Conservation (phyloP, 768 basidiomycete genomes). For the Scleroderma citrinum region DNA sequence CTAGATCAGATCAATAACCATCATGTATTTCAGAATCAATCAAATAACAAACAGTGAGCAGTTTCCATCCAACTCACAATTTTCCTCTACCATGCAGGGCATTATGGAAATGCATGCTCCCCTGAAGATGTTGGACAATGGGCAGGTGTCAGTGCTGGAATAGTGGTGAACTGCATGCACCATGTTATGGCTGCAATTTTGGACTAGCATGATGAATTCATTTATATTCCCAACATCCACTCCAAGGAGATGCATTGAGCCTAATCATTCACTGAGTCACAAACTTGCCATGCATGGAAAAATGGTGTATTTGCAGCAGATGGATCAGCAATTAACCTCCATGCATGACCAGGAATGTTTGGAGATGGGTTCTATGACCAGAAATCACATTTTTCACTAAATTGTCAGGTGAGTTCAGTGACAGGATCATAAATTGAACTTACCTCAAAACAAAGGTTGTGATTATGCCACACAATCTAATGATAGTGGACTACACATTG, state of each 20-base stretch:
- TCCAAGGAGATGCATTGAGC: not conserved
- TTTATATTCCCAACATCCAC: not conserved
- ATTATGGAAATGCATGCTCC: not conserved
- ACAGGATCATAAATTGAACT: not conserved
- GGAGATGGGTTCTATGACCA: slow-evolving; percentile 3
- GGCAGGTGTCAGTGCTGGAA: not conserved
- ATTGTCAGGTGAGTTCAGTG: slow-evolving; percentile 2
- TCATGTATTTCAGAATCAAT: not conserved
- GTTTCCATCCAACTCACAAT: not conserved
- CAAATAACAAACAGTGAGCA: not conserved
- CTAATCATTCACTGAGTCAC: not conserved
- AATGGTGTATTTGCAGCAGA: slow-evolving; percentile 1
- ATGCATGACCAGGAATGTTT: not conserved
- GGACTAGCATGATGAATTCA: not conserved
- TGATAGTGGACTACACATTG: slow-evolving; percentile 23
- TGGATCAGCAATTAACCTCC: not conserved
- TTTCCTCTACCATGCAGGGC: not conserved
- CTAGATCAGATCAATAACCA: not conserved
- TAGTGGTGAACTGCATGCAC: not conserved
- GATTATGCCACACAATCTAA: slow-evolving; percentile 19
- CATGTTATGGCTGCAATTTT: not conserved
- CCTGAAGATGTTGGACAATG: not conserved
- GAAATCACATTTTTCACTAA: slow-evolving; percentile 2
- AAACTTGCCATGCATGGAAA: not conserved
- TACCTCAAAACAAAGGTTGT: slow-evolving; percentile 15